Evolutionary conservation across 23 red algal species (phyloP), one percentile per base, ranked within the genome.

Genomic region (Gracilaria vermiculophylla): DNA sequence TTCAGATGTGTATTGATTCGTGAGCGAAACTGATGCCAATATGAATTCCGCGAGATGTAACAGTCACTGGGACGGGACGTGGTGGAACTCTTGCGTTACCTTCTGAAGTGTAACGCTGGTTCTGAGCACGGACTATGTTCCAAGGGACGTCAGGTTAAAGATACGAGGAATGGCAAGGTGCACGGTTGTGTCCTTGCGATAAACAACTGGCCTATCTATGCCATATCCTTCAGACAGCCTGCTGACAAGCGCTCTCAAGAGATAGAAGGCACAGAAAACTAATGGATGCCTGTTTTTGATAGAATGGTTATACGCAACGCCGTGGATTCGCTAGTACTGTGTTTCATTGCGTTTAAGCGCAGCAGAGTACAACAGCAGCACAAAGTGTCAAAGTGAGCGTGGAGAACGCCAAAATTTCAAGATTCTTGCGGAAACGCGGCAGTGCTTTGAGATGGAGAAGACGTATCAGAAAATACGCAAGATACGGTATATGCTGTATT

Each of bases 121-220:
- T 60, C 32, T 40, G 3, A 36, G 50, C 35, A 19, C 49, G 37
- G 24, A 49, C 34, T 39, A 50, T 33, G 69, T 78, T 43, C 29
- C 43, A 15, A 19, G 36, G 67, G 47, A 73, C 17, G 64, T 53
- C 84, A 66, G 39, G 72, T 88, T 73, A 54, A 35, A 88, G 84
- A 88, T 88, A 88, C 84, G 84, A 88, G 84, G 21, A 19, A 43
- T 88, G 84, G 28, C 69, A 60, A 45, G 42, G 69, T 20, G 62
- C 61, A 37, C 15, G 35, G 31, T 55, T 77, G 41, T 39, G 76
- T 79, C 49, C 49, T 57, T 64, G 53, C 32, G 39, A 70, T 69
- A 19, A 29, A 41, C 23, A 54, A 62, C 57, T 62, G 24, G 56
- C 78, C 78, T 64, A 0, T 60, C 77, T 54, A 47, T 88, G 84